Evolutionary conservation across 2,329 filamentous ascomycete genomes (phyloP).

Genomic region (Pestalotiopsis sp.): DNA sequence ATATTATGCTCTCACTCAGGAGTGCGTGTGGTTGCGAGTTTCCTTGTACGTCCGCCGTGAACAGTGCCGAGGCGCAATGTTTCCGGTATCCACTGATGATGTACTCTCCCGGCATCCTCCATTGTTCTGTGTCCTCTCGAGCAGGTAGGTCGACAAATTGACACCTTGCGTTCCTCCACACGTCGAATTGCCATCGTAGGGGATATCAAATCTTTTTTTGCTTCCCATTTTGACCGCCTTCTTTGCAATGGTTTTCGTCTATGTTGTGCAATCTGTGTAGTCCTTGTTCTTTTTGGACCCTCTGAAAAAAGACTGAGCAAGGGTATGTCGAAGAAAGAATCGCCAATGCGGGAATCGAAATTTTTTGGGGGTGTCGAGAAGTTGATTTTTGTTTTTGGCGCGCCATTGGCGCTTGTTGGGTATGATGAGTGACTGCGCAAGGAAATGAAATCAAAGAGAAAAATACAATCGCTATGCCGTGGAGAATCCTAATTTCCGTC

Average conservation of each 20-base stretch:
- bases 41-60: background rate
- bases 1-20: constrained; percentile 1
- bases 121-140: background rate
- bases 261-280: constrained; percentile 11
- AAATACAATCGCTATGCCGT: constrained; percentile 48
- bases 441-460: constrained; percentile 33
- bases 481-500: constrained; percentile 42
- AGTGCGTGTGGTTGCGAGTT: constrained; percentile 1
- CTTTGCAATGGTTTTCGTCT: constrained; percentile 11
- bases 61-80: background rate
- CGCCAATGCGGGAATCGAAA: constrained; percentile 25
- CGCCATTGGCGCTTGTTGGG: constrained; percentile 32
- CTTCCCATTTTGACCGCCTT: background rate
- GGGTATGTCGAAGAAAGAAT: constrained; percentile 4
- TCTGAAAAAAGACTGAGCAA: background rate
- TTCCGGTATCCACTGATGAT: background rate
- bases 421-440: constrained; percentile 32
- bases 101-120: constrained; percentile 8
- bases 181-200: constrained; percentile 1
- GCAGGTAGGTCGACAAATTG: constrained; percentile 7
- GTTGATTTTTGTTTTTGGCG: constrained; percentile 27
- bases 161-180: background rate
- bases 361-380: constrained; percentile 28
- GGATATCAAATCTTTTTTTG: background rate
- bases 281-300: background rate